Percentiles rank a stretch among this genome's conserved stretches.
These are phyloP conservation scores for Talaromyces verruculosus DNA, from an alignment of 2,329 filamentous ascomycete species.

Conservation along the genomic window DNA sequence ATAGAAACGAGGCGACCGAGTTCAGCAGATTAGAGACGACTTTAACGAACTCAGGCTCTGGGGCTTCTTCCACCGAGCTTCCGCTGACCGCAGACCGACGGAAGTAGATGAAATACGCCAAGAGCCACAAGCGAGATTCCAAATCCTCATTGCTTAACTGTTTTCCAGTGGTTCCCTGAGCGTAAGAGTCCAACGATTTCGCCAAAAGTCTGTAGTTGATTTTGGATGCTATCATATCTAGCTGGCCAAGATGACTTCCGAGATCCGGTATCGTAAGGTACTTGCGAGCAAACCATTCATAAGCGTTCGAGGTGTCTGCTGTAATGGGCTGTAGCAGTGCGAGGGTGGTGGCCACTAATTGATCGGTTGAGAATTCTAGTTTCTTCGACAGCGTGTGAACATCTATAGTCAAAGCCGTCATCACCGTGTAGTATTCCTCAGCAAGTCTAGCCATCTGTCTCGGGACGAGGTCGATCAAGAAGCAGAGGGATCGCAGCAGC, in stretches of 20 bases:
- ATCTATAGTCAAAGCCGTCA: conserved; percentile 38
- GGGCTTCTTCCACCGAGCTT: conserved; percentile 39
- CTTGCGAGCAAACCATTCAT: conserved; percentile 46
- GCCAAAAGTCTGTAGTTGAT: conserved; percentile 54
- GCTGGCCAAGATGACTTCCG: conserved; percentile 35
- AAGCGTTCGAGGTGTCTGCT: conserved; percentile 46
- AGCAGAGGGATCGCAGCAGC: conserved; percentile 38
- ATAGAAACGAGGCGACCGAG: conserved; percentile 56
- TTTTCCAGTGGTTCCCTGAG: conserved; percentile 25
- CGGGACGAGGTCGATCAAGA: conserved; percentile 41
- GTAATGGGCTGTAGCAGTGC: conserved; percentile 46
- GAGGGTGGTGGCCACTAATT: conserved; percentile 38
- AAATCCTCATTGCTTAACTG: conserved; percentile 36
- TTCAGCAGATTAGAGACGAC: conserved; percentile 58
- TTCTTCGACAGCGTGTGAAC: conserved; percentile 24
- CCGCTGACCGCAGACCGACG: conserved; percentile 50
- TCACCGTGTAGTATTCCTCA: conserved; percentile 41
- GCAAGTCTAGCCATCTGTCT: conserved; percentile 42
- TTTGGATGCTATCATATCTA: conserved; percentile 46
- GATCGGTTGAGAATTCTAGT: conserved; percentile 29
- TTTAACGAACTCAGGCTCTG: conserved; percentile 56
- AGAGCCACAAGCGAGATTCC: conserved; percentile 54
- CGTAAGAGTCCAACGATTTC: conserved; percentile 37
- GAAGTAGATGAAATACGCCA: conserved; percentile 61
- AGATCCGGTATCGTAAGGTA: conserved; percentile 51